Conservation (phyloP, 176 grass and related monocot species). For the Paspalum vaginatum region DNA sequence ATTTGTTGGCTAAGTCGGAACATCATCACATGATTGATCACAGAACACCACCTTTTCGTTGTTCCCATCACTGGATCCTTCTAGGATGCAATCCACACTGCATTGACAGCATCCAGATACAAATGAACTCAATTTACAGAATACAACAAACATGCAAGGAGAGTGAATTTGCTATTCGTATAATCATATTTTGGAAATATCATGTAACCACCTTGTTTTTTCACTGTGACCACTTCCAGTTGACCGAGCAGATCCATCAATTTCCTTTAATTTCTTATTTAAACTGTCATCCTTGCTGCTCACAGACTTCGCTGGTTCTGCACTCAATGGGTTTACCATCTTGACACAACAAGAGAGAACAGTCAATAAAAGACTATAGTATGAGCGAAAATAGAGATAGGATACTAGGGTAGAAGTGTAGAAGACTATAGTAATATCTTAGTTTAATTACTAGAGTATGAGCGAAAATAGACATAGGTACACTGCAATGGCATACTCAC, state of each 20-base stretch:
- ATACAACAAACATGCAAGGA: slow-evolving; percentile 9
- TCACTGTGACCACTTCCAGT: slow-evolving; percentile 53
- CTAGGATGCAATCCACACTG: slow-evolving; percentile 63
- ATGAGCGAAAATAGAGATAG: not conserved
- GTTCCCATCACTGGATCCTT: slow-evolving; percentile 69
- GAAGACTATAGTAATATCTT: not conserved
- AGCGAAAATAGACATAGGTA: not conserved
- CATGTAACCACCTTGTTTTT: slow-evolving; percentile 53
- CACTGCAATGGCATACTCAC: slow-evolving; percentile 49
- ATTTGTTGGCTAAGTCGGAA: slow-evolving; percentile 1
- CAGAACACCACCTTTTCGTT: slow-evolving; percentile 44
- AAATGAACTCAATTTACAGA: slow-evolving; percentile 20
- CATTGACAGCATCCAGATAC: slow-evolving; percentile 19
- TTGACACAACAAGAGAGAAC: slow-evolving; percentile 11
- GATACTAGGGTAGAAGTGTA: no score
- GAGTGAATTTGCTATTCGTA: not conserved
- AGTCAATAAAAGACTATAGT: not conserved
- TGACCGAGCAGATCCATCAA: slow-evolving; percentile 54
- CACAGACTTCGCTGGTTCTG: slow-evolving; percentile 64
- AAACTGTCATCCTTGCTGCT: slow-evolving; percentile 58
- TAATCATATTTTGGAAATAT: not conserved
- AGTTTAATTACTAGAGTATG: not conserved
- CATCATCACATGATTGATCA: not conserved
- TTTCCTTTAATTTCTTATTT: slow-evolving; percentile 61
- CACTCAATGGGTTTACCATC: slow-evolving; percentile 71